Evolutionary conservation across 2,329 filamentous ascomycete species (phyloP).

Genomic region (Coniella lustricola): DNA sequence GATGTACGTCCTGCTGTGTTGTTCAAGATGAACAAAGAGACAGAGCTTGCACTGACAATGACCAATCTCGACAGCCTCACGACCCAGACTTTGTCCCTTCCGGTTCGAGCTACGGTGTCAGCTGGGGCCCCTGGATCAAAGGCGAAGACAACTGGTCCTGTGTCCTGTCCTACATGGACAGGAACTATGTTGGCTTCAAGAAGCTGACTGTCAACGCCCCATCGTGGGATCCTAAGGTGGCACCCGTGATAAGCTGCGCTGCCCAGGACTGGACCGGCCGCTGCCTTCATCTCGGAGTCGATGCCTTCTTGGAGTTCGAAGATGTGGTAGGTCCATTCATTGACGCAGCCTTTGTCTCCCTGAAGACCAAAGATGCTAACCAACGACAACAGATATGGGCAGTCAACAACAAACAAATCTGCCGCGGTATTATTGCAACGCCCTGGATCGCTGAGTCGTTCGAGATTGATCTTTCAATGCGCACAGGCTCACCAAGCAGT

Average conservation of each 20-base stretch:
- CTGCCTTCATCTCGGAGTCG: slow-evolving; percentile 42
- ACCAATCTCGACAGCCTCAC: background rate
- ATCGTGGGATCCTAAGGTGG: slow-evolving; percentile 29
- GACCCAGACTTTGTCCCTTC: slow-evolving; percentile 44
- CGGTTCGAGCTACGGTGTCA: slow-evolving; percentile 43
- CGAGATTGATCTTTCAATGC: slow-evolving; percentile 35
- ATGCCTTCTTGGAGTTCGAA: slow-evolving; percentile 52
- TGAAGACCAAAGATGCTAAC: background rate
- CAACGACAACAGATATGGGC: slow-evolving; percentile 34
- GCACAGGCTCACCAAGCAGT: slow-evolving; percentile 15
- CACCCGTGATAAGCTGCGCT: slow-evolving; percentile 31
- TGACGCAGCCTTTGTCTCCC: background rate
- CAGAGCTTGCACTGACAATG: background rate
- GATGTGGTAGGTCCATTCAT: slow-evolving; percentile 34
- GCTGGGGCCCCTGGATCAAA: slow-evolving; percentile 48
- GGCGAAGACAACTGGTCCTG: slow-evolving; percentile 29
- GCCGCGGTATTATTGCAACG: slow-evolving; percentile 48
- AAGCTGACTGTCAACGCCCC: slow-evolving; percentile 33
- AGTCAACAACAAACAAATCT: slow-evolving; percentile 30
- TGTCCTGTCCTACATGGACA: slow-evolving; percentile 43
- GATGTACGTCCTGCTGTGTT: slow-evolving; percentile 23
- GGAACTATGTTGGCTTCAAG: slow-evolving; percentile 49
- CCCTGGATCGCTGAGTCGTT: slow-evolving; percentile 44
- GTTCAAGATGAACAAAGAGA: background rate
- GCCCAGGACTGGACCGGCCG: slow-evolving; percentile 37